Evolutionary conservation across 2,329 filamentous ascomycete genomes (phyloP), one percentile per base, ranked within the genome.

Genomic region (Aspergillus sp.): DNA sequence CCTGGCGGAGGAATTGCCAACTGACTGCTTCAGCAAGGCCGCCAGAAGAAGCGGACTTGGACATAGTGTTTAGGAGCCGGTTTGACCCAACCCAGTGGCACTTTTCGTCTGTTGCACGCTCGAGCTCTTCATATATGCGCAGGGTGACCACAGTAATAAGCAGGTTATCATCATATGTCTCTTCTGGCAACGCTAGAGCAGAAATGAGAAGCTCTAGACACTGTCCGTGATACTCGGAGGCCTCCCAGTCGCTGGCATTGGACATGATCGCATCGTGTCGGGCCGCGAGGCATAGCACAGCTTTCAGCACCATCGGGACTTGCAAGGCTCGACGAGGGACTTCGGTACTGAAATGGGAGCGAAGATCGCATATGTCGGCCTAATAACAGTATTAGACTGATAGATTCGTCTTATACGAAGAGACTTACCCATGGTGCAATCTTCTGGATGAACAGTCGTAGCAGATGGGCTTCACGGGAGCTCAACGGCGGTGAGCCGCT

Each of bases 111-210:
- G 68, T 67, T 1, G 49, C 64, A 17, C 64, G 64, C 38, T 73
- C 71, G 56, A 76, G 60, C 66, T 83, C 81, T 65, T 83, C 81
- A 56, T 83, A 81, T 5, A 82, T 72, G 0, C 81, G 76, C 19
- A 83, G 68, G 5, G 83, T 75, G 8, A 83, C 81, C 0, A 84
- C 80, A 0, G 81, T 79, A 0, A 80, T 75, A 0, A 83, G 69
- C 2, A 82, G 75, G 15, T 78, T 79, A 32, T 81, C 81, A 51
- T 81, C 79, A 65, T 78, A 81, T 1, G 75, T 75, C 1, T 76
- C 71, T 13, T 75, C 72, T 0, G 80, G 77, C 38, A 75, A 74
- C 7, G 78, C 74, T 13, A 83, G 71, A 2, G 78, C 77, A 10
- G 77, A 70, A 2, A 83, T 82, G 5, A 83, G 73, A 10, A 81